These are phyloP conservation scores for Acacia acuminata DNA, from an alignment of 306 rosid species.

Conservation along the genomic window DNA sequence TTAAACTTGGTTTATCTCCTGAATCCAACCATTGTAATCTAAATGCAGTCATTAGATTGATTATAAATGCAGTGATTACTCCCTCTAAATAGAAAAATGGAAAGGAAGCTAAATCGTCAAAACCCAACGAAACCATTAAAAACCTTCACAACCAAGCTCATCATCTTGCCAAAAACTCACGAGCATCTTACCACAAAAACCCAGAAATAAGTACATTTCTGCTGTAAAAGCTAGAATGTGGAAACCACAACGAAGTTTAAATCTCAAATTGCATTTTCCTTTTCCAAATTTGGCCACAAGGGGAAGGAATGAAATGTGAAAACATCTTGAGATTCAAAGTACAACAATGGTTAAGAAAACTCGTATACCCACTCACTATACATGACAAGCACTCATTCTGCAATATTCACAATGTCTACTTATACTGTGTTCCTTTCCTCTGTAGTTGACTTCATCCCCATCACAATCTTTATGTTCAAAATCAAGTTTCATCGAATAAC, in stretches of 20 bases:
- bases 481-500: conserved; percentile 85
- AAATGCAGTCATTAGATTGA: background rate
- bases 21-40: background rate
- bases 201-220: background rate
- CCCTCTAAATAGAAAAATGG: background rate
- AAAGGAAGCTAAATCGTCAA: background rate
- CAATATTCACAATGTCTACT: conserved; percentile 60
- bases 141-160: background rate
- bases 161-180: background rate
- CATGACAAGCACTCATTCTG: conserved; percentile 47
- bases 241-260: conserved; percentile 31
- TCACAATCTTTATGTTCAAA: conserved; percentile 38
- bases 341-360: conserved; percentile 39
- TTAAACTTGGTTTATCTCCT: background rate
- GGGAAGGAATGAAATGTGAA: conserved; percentile 1
- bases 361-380: conserved; percentile 50
- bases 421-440: conserved; percentile 38
- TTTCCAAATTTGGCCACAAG: conserved; percentile 26
- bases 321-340: conserved; percentile 37
- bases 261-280: conserved; percentile 36
- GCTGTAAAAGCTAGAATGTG: conserved; percentile 24
- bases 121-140: background rate
- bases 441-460: conserved; percentile 62
- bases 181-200: background rate
- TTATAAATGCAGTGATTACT: background rate